phyloP scores from a whole-genome alignment of 495 filamentous ascomycete genomes.

The Lichina pygmaea region DNA sequence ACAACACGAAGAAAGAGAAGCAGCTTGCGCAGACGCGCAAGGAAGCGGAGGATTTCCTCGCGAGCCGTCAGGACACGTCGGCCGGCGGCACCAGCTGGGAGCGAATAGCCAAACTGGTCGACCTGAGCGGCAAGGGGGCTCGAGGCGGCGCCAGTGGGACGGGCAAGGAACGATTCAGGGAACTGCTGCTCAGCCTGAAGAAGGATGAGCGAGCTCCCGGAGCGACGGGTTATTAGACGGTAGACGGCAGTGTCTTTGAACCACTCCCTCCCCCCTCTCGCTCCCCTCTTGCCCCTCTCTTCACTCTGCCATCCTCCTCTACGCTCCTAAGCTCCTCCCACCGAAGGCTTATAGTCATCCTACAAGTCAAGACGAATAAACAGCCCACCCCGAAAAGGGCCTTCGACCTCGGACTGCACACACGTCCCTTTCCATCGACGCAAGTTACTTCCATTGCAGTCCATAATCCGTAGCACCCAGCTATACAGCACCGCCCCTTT shows the following conservation, averaged over 20 bases:
- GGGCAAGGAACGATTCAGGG: constrained; percentile 84
- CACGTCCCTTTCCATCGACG: no score
- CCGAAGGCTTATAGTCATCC: not conserved
- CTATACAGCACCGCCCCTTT: no score
- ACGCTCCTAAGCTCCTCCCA: not conserved
- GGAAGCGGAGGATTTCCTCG: constrained; percentile 87
- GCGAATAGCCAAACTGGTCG: constrained; percentile 85
- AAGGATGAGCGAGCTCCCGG: constrained; percentile 91
- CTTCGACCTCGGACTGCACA: no score
- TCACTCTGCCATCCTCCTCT: not conserved
- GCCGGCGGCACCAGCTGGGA: constrained; percentile 95
- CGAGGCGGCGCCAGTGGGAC: constrained; percentile 64
- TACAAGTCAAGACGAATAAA: no score
- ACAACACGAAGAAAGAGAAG: constrained; percentile 94
- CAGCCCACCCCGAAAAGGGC: no score
- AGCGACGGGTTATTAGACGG: constrained; percentile 30
- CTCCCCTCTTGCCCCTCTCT: not conserved
- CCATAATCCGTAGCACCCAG: no score
- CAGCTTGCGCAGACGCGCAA: constrained; percentile 51
- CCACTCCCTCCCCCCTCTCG: not conserved
- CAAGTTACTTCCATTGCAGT: no score
- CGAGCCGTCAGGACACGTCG: constrained; percentile 66
- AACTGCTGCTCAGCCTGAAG: constrained; percentile 62
- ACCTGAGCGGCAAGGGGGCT: constrained; percentile 78
- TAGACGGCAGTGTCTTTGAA: not conserved